Evolutionary conservation across 176 grass and related monocot species (phyloP), one percentile per base, ranked within the genome.

Genomic region (Bonia amplexicaulis): DNA sequence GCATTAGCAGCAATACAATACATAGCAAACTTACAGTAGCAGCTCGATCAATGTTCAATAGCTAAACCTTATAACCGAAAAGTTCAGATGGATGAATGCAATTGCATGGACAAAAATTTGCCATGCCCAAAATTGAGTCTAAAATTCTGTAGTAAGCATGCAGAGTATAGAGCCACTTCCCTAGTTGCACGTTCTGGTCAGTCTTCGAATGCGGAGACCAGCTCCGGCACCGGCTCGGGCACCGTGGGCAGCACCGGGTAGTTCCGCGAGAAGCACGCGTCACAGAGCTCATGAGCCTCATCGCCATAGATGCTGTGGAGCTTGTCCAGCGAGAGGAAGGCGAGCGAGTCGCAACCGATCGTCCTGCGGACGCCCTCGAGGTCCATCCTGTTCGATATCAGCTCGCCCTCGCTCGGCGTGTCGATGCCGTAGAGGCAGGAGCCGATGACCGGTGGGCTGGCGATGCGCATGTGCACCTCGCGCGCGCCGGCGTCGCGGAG

Each of bases 401-500:
- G 87, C 78, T 99, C 97, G 20, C 78, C 88, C 12, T 93, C 78
- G 17, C 88, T 92, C 7, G 97, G 91, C 29, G 97, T 99, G 80
- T 99, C 97, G 33, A 99, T 93, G 69, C 97, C 97, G 0, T 99
- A 99, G 79, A 90, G 94, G 61, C 97, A 99, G 1, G 91, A 91
- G 17, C 93, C 90, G 59, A 99, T 53, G 17, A 99, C 94, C 3
- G 97, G 97, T 0, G 96, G 97, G 76, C 97, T 89, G 67, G 97
- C 80, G 44, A 99, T 96, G 67, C 97, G 88, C 90, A 99, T 92
- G 78, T 99, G 96, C 78, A 99, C 96, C 84, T 99, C 97, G 22
- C 97, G 93, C 27, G 97, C 97, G 22, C 97, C 97, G 25, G 86
- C 90, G 73, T 89, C 88, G 27, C 90, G 91, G 77, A 99, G 82